Base-by-base conservation (phyloP, 495 filamentous ascomycete species). In the Evernia prunastri region DNA sequence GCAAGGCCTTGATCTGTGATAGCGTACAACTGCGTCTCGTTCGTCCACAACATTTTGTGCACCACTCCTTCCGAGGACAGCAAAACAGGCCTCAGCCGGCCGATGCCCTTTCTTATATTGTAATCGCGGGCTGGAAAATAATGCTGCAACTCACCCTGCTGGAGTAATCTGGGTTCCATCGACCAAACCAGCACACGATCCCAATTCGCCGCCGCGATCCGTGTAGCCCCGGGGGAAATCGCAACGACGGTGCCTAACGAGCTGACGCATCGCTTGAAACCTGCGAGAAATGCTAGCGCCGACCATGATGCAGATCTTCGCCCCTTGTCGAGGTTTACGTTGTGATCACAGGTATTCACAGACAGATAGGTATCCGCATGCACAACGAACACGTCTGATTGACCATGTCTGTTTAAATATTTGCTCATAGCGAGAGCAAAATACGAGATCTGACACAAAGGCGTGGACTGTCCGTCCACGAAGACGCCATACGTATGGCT, bases 1-100 rank as follows among this genome's bases (percentile, higher is more conserved):
- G 79, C 74, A 37, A 82, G 56, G 17, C 80, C 80, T 47, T 71
- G 75, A 67, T 82, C 80, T 20, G 80, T 81, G 15, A 79, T 68
- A 12, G 72, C 78, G 64, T 77, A 63, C n/a, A 82, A 64, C 39
- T 76, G 73, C 60, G 77, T 63, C 61, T 81, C 79, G 3, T 72
- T 67, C 4, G 75, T 67, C 27, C 42, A 82, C 73, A 15, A 73
- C 79, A 68, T 77, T 13, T 56, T 59, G 47, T 70, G 60, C 15
- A 70, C 63, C 23, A 70, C 66, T 54, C 66, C 66, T 37, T 60
- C 58, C n/a, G 66, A 58, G n/a, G 59, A 40, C 12, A 71, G 64
- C 51, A 58, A 29, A 18, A 61, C 63, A n/a, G 69, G 67, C 37
- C 64, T 37, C 8, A 71, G 40, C 43, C 67, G 51, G 36, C 69